Base-by-base conservation (phyloP, 192 early-diverging fungal species). In the Coemansia sp. region DNA sequence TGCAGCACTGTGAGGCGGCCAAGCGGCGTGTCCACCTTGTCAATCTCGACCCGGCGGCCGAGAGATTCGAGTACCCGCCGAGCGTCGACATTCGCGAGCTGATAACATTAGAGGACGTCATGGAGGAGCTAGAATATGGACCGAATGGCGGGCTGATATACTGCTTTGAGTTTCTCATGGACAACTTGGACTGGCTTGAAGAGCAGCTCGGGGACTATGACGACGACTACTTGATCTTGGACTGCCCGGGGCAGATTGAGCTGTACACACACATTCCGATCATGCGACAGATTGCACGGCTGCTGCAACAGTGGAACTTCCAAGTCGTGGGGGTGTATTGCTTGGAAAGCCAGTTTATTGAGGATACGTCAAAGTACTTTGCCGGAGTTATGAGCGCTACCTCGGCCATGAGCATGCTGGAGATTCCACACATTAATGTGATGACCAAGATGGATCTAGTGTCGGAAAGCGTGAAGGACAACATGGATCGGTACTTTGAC, bases 391-490 rank as follows among this genome's bases (percentile, higher is more conserved):
- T 99, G 83, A 94, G 90, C 72, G 95, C 95, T 0, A 96, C 92
- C 77, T 89, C 88, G 44, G 93, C 93, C 21, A 97, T 97, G 95
- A 85, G 97, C 58, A 91, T 95, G 79, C 71, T 97, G 35, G 95
- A 97, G 58, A 93, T 98, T n/a, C 95, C 97, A 18, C 95, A 97
- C 77, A 88, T 99, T 74, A 99, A 99, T 62, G 93, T 99, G 17
- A 83, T 99, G 85, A 94, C 88, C 53, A 99, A 99, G 77, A 94
- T 97, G 91, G 97, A 99, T 80, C 72, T 99, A 46, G 70, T 98
- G 9, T 78, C 70, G 17, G 76, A 84, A 18, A 78, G 82, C 39
- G 81, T 86, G 62, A 86, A 80, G 43, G 76, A 83, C 22, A 80
- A 88, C 38, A 76, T 92, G 72, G 86, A 60, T 38, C 88, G 90